phyloP scores from a whole-genome alignment of 2,329 filamentous ascomycete genomes.

The Colletotrichum musicola region DNA sequence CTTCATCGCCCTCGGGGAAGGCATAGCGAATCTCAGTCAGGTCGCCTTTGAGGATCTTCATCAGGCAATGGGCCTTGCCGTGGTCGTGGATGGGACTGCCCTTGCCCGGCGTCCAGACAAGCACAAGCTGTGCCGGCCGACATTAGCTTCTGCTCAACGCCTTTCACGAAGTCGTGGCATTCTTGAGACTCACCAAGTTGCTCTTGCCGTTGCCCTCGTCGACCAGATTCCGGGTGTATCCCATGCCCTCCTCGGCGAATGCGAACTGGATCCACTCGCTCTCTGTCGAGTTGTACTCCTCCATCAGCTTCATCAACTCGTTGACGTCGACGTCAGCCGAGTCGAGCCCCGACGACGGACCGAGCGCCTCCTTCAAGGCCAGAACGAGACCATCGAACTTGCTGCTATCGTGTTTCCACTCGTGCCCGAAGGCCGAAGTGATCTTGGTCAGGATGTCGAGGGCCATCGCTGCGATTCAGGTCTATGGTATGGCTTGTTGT shows the following conservation, averaged over 20 bases:
- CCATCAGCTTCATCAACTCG: slow-evolving; percentile 79
- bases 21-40: slow-evolving; percentile 86
- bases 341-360: slow-evolving; percentile 83
- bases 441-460: slow-evolving; percentile 49
- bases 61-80: slow-evolving; percentile 89
- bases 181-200: slow-evolving; percentile 69
- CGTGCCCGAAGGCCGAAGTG: slow-evolving; percentile 39
- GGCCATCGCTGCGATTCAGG: slow-evolving; percentile 47
- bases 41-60: slow-evolving; percentile 86
- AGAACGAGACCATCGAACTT: slow-evolving; percentile 78
- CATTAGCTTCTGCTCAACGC: slow-evolving; percentile 38
- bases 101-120: slow-evolving; percentile 91
- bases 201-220: slow-evolving; percentile 88
- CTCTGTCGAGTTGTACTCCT: slow-evolving; percentile 76
- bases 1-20: slow-evolving; percentile 67
- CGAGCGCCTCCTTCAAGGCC: slow-evolving; percentile 80
- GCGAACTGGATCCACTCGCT: slow-evolving; percentile 82
- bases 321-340: slow-evolving; percentile 84
- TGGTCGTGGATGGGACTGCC: slow-evolving; percentile 90
- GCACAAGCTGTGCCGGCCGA: slow-evolving; percentile 71
- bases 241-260: slow-evolving; percentile 75
- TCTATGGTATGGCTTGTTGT: slow-evolving; percentile 21
- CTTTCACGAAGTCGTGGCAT: slow-evolving; percentile 45
- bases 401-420: slow-evolving; percentile 46
- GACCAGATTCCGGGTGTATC: slow-evolving; percentile 90